These are phyloP conservation scores for Pestalotiopsis sp. DNA, from an alignment of 2,329 filamentous ascomycete genomes.

Conservation along the genomic window DNA sequence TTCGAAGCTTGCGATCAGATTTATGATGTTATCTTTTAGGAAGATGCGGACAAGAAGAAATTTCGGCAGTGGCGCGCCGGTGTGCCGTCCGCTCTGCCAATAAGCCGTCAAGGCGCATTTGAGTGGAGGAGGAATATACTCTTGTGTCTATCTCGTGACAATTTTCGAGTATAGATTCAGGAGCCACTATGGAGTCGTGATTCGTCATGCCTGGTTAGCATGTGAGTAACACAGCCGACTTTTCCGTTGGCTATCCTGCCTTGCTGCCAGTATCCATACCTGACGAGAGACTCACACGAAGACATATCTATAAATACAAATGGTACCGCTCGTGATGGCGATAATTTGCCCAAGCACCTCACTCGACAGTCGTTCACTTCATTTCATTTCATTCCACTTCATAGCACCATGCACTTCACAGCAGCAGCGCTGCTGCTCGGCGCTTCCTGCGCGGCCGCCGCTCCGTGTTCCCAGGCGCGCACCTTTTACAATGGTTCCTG, in stretches of 20 bases:
- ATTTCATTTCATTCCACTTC: background rate
- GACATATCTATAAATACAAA: background rate
- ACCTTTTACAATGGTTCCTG: conserved; percentile 2
- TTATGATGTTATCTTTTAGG: too few species aligned
- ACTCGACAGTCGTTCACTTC: background rate
- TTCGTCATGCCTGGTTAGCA: background rate
- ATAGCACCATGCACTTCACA: background rate
- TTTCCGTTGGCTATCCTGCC: background rate
- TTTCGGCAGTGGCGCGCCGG: too few species aligned
- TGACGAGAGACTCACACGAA: background rate
- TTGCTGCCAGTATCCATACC: background rate
- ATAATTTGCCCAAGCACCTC: background rate
- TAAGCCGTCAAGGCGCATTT: background rate
- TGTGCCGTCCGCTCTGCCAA: background rate
- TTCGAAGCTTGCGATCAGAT: too few species aligned
- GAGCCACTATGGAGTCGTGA: background rate
- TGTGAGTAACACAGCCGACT: background rate
- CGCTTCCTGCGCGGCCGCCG: background rate
- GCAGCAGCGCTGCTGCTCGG: background rate
- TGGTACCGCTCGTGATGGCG: background rate
- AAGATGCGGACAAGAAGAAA: too few species aligned
- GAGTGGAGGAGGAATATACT: background rate
- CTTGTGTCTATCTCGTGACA: background rate
- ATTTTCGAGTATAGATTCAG: background rate
- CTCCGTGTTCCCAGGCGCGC: background rate